Evolutionary conservation across 495 filamentous ascomycete species (phyloP).

Genomic region (Podospora pseudopauciseta): DNA sequence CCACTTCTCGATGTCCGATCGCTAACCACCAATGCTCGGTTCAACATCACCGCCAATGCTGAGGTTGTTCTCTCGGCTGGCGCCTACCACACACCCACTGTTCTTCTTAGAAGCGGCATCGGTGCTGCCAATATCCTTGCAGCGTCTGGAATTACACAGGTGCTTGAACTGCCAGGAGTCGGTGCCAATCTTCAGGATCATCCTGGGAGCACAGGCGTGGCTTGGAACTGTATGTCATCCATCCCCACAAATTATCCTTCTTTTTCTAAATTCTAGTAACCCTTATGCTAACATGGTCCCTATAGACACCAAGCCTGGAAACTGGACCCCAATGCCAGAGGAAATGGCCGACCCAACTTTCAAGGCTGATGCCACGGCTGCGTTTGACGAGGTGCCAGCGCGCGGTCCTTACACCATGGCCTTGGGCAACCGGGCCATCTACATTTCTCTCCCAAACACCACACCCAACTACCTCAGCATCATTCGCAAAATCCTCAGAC

Average conservation of each 20-base stretch:
- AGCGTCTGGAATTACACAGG: constrained; percentile 14
- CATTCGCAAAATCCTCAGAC: constrained; percentile 15
- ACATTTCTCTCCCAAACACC: constrained; percentile 23
- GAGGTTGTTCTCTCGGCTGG: constrained; percentile 27
- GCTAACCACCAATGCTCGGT: constrained; percentile 15
- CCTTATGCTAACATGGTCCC: no score
- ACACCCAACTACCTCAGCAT: constrained; percentile 17
- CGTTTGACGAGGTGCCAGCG: constrained; percentile 23
- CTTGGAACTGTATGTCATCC: constrained; percentile 10
- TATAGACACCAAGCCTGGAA: constrained; percentile 14
- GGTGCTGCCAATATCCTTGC: constrained; percentile 17
- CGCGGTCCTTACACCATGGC: constrained; percentile 28
- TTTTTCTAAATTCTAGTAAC: background rate
- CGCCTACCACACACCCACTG: constrained; percentile 18
- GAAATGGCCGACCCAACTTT: constrained; percentile 23
- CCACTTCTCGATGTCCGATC: constrained; percentile 25
- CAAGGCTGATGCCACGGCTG: constrained; percentile 20
- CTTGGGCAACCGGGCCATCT: constrained; percentile 26
- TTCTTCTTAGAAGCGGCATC: constrained; percentile 27
- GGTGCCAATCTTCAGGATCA: constrained; percentile 29
- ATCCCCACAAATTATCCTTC: background rate
- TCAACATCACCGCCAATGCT: constrained; percentile 22
- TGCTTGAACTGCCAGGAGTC: constrained; percentile 25
- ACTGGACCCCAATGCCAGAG: constrained; percentile 17
- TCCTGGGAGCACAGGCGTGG: constrained; percentile 15